Percentiles rank a stretch among this genome's conserved stretches.
phyloP scores from a whole-genome alignment of 306 rosid species.

The Mimosa pudica region DNA sequence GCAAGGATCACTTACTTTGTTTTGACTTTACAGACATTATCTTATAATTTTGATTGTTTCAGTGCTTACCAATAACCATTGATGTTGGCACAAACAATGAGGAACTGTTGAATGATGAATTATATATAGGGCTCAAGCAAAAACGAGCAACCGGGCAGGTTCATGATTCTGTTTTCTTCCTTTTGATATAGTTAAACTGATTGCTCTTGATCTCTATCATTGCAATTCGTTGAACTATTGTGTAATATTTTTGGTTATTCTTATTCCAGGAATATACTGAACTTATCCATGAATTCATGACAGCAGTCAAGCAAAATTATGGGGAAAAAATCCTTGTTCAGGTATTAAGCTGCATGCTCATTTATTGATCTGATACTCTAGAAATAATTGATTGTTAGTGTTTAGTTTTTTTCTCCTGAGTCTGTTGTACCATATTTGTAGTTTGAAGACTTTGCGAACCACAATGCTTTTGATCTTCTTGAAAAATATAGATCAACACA shows the following conservation, averaged over 20 bases:
- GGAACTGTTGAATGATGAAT: conserved; percentile 78
- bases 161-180: conserved; percentile 17
- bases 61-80: conserved; percentile 97
- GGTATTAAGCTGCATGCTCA: conserved; percentile 47
- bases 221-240: neutral
- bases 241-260: conserved; percentile 23
- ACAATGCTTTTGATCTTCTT: conserved; percentile 97
- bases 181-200: conserved; percentile 11
- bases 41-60: conserved; percentile 32
- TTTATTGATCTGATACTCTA: conserved; percentile 27
- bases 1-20: conserved; percentile 6
- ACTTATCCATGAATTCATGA: conserved; percentile 88
- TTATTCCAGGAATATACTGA: conserved; percentile 80
- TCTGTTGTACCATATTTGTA: conserved; percentile 38
- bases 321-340: conserved; percentile 94
- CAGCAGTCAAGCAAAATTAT: conserved; percentile 82
- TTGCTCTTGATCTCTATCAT: conserved; percentile 22
- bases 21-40: neutral
- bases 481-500: conserved; percentile 85
- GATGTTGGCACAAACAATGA: conserved; percentile 99
- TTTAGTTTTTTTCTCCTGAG: conserved; percentile 25
- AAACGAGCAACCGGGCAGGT: conserved; percentile 98
- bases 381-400: conserved; percentile 20
- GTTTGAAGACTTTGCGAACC: conserved; percentile 99
- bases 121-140: conserved; percentile 95